Evolutionary conservation across 352 stramenopile species (phyloP), one percentile per base, ranked within the genome.

Genomic region (Globisporangium paroecandrum): DNA sequence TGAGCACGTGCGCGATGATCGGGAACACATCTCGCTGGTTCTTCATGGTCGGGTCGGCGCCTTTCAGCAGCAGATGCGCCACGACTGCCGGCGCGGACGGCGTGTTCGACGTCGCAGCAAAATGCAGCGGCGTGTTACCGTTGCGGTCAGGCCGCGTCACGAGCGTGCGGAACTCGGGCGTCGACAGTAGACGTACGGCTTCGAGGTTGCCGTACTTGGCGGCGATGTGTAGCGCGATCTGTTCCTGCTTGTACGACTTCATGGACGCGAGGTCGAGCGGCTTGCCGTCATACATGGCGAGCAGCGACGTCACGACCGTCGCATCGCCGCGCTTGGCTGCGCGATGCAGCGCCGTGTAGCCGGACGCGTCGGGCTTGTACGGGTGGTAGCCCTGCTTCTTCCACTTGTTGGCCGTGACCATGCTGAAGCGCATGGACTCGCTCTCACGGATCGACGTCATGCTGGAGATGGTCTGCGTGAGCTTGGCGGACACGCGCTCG

Each of bases 371-470:
- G 15, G 82, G 85, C 46, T 90, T 89, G 74, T 93, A 95, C 49
- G 87, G 87, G 62, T 93, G 81, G 64, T 95, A 95, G 34, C 85
- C 87, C 64, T 87, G 82, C 54, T 91, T 91, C 63, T 91, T 90
- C 87, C 87, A 95, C 72, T 93, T 93, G 75, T 71, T 83, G 22
- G 87, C 85, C 18, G 79, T 93, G 54, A 76, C 75, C 71, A 95
- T 87, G 64, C 83, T 93, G 65, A 85, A 88, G 70, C 85, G 85
- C 77, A 95, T 84, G 12, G 83, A 85, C 73, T 92, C 82, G 67
- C 81, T 89, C 75, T 91, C 83, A 64, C 78, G 80, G 69, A 91
- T 91, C 1, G 79, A 85, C 51, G 82, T 76, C 79, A 93, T 86
- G 73, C 72, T 76, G 22, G 70, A 78, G 59, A 93, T 81, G 32